phyloP scores from a whole-genome alignment of 495 filamentous ascomycete species.

The Aspergillus leporis region DNA sequence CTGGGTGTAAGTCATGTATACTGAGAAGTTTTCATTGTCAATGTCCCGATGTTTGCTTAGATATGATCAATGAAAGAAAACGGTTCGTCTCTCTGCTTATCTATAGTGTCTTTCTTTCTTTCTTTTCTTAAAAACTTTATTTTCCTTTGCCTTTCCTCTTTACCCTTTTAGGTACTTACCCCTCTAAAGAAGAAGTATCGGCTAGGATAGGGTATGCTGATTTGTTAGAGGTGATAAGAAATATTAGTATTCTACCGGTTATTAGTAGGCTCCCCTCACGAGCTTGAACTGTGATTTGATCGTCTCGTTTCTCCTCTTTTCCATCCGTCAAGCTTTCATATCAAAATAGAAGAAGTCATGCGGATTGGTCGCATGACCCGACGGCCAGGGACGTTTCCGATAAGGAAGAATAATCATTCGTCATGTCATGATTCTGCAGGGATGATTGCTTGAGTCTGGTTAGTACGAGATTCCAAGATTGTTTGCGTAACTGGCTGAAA shows the following conservation, averaged over 20 bases:
- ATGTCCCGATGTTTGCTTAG: neutral
- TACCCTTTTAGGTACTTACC: neutral
- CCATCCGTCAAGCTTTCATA: neutral
- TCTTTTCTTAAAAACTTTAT: too few species aligned
- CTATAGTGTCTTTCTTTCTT: slow-evolving; percentile 2
- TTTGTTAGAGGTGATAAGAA: too few species aligned
- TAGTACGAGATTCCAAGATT: too few species aligned
- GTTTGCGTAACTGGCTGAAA: too few species aligned
- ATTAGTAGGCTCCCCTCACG: too few species aligned
- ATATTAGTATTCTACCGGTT: too few species aligned
- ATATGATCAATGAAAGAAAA: neutral
- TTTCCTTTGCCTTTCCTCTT: too few species aligned
- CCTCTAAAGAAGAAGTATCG: neutral
- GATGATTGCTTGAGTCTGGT: too few species aligned
- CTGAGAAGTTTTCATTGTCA: neutral
- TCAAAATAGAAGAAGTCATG: neutral
- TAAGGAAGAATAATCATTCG: neutral
- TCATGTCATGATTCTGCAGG: neutral
- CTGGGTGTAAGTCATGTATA: neutral
- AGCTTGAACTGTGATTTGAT: neutral
- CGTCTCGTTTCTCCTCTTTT: neutral
- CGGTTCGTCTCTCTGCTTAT: neutral
- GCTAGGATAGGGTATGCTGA: too few species aligned
- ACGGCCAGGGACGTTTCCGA: neutral
- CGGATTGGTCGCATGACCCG: neutral